phyloP scores from a whole-genome alignment of 2,329 filamentous ascomycete species.

The Fusarium nelsonii region DNA sequence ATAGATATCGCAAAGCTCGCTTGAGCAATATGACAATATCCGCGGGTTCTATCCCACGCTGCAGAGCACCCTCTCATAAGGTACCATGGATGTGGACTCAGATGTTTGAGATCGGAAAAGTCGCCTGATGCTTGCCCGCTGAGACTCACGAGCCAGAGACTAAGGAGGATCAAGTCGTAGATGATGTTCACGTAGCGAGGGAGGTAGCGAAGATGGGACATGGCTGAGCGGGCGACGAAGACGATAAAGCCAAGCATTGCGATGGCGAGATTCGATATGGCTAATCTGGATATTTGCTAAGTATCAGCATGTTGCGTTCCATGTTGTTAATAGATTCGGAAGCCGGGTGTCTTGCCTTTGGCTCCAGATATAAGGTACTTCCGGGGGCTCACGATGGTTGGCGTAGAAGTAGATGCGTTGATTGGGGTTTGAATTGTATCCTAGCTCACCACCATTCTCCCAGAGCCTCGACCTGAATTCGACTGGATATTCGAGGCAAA shows the following conservation, averaged over 20 bases:
- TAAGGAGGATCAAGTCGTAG: constrained; percentile 49
- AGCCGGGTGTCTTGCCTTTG: constrained; percentile 36
- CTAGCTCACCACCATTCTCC: constrained; percentile 48
- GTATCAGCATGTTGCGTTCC: background rate
- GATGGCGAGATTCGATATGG: constrained; percentile 49
- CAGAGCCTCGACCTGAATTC: constrained; percentile 45
- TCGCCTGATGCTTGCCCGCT: constrained; percentile 44
- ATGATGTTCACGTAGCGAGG: constrained; percentile 42
- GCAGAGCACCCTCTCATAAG: constrained; percentile 40
- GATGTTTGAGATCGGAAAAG: constrained; percentile 42
- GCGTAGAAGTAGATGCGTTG: constrained; percentile 50
- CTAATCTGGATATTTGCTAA: constrained; percentile 34
- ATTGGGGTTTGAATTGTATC: constrained; percentile 50
- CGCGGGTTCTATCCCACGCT: constrained; percentile 28
- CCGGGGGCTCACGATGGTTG: constrained; percentile 48
- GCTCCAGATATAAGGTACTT: constrained; percentile 48
- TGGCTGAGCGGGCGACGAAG: constrained; percentile 43
- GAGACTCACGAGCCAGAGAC: constrained; percentile 48
- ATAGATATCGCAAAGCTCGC: constrained; percentile 40
- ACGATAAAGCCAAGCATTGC: constrained; percentile 49
- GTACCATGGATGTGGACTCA: constrained; percentile 47
- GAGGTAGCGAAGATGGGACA: constrained; percentile 43
- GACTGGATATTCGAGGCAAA: constrained; percentile 44
- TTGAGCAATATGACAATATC: constrained; percentile 43
- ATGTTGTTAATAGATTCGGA: too few species aligned